These are phyloP conservation scores for Colletotrichum karsti DNA, from an alignment of 2,329 filamentous ascomycete genomes.

Conservation along the genomic window DNA sequence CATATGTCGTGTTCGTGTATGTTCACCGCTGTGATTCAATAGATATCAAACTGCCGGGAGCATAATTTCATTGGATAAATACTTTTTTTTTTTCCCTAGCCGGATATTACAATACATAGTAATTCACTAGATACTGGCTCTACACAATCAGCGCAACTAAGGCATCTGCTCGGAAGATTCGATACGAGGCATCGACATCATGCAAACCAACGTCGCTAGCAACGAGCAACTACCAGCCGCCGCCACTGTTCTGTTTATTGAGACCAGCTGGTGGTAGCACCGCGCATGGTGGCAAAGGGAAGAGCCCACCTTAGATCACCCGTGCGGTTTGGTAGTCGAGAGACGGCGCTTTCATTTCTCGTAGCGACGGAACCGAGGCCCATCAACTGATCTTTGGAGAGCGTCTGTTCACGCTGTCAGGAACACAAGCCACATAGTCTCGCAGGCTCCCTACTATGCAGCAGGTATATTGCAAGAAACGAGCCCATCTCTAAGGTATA, in stretches of 20 bases:
- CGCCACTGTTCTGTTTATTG: background rate
- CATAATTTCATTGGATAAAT: no score
- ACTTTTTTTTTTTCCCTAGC: no score
- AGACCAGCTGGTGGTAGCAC: background rate
- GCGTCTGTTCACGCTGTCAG: constrained; percentile 18
- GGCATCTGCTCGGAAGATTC: background rate
- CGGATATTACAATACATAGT: no score
- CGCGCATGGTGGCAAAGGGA: background rate
- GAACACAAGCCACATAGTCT: background rate
- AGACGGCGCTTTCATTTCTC: background rate
- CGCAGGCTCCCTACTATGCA: background rate
- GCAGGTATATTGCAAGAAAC: background rate
- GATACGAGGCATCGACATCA: background rate
- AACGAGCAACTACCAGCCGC: background rate
- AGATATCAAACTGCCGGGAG: no score
- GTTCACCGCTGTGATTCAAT: background rate
- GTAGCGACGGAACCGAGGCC: background rate
- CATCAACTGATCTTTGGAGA: background rate
- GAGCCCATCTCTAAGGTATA: background rate
- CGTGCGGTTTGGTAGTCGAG: background rate
- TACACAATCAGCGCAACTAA: no score
- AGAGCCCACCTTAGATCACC: background rate
- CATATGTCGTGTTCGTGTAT: background rate
- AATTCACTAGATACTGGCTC: no score
- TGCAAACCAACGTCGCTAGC: background rate